phyloP scores from a whole-genome alignment of 495 filamentous ascomycete genomes.

The Penicillium cinerascens region DNA sequence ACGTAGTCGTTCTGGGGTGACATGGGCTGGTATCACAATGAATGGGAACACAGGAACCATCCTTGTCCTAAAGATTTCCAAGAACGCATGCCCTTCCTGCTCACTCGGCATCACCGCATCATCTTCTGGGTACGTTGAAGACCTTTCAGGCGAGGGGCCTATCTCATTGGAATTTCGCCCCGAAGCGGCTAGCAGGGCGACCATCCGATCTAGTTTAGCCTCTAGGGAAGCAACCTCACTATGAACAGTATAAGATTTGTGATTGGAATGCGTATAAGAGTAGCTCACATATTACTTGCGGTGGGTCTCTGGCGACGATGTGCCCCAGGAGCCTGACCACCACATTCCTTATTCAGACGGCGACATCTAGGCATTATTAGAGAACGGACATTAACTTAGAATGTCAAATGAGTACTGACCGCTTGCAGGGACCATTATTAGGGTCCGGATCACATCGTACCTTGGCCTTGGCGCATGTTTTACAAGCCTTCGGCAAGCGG shows the following conservation, averaged over 20 bases:
- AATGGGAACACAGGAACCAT: slow-evolving; percentile 38
- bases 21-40: slow-evolving; percentile 22
- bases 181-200: slow-evolving; percentile 20
- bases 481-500: slow-evolving; percentile 23
- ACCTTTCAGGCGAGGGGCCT: not conserved
- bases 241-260: not conserved
- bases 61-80: slow-evolving; percentile 11
- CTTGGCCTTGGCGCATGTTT: slow-evolving; percentile 28
- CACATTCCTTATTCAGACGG: slow-evolving; percentile 24
- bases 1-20: slow-evolving; percentile 26
- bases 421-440: slow-evolving; percentile 17
- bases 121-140: not conserved
- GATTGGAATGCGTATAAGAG: not conserved
- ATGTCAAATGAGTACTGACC: slow-evolving; percentile 7
- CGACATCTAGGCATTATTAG: slow-evolving; percentile 14
- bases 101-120: not conserved
- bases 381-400: too few species aligned
- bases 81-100: slow-evolving; percentile 7
- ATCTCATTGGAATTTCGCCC: slow-evolving; percentile 3
- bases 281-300: slow-evolving; percentile 9
- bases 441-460: slow-evolving; percentile 23
- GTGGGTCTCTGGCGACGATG: slow-evolving; percentile 15
- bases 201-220: slow-evolving; percentile 25
- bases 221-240: slow-evolving; percentile 21
- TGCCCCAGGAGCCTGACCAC: slow-evolving; percentile 19